These are phyloP conservation scores for Citrus hindsii DNA, from an alignment of 345 rosid genomes.

Conservation along the genomic window DNA sequence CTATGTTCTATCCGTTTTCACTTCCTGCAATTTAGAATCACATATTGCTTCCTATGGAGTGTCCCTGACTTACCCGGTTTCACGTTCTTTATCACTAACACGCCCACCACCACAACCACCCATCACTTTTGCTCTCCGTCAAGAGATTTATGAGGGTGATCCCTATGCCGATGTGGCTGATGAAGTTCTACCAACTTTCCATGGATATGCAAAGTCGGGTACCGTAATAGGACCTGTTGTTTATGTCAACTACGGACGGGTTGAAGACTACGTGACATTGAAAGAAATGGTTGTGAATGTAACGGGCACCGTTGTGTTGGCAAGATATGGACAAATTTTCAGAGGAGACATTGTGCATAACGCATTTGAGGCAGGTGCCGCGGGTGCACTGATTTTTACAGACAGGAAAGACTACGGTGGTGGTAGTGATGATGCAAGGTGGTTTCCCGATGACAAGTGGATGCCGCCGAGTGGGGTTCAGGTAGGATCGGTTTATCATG, in stretches of 20 bases:
- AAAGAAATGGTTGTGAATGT: slow-evolving; percentile 47
- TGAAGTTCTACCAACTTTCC: slow-evolving; percentile 69
- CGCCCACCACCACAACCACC: slow-evolving; percentile 26
- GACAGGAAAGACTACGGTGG: slow-evolving; percentile 77
- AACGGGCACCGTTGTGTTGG: slow-evolving; percentile 47
- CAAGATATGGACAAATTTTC: slow-evolving; percentile 60
- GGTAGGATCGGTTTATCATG: slow-evolving; percentile 65
- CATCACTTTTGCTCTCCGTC: slow-evolving; percentile 36
- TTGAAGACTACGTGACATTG: slow-evolving; percentile 50
- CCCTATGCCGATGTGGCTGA: slow-evolving; percentile 59
- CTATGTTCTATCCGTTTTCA: slow-evolving; percentile 48
- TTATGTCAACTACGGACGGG: slow-evolving; percentile 72
- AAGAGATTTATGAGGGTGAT: slow-evolving; percentile 56
- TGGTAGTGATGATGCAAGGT: slow-evolving; percentile 34
- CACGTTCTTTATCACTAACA: slow-evolving; percentile 49
- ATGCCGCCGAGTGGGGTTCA: slow-evolving; percentile 90
- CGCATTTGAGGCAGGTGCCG: slow-evolving; percentile 62
- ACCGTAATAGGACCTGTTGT: slow-evolving; percentile 49
- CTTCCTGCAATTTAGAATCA: slow-evolving; percentile 38
- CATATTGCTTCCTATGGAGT: slow-evolving; percentile 54
- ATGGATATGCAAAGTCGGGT: slow-evolving; percentile 80
- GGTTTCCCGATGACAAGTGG: slow-evolving; percentile 67
- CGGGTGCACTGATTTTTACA: slow-evolving; percentile 57
- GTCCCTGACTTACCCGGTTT: slow-evolving; percentile 62
- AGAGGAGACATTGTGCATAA: slow-evolving; percentile 78